Percentiles rank a stretch among this genome's conserved stretches.
These are phyloP conservation scores for Fusarium chuoi DNA, from an alignment of 2,329 filamentous ascomycete species.

Conservation along the genomic window DNA sequence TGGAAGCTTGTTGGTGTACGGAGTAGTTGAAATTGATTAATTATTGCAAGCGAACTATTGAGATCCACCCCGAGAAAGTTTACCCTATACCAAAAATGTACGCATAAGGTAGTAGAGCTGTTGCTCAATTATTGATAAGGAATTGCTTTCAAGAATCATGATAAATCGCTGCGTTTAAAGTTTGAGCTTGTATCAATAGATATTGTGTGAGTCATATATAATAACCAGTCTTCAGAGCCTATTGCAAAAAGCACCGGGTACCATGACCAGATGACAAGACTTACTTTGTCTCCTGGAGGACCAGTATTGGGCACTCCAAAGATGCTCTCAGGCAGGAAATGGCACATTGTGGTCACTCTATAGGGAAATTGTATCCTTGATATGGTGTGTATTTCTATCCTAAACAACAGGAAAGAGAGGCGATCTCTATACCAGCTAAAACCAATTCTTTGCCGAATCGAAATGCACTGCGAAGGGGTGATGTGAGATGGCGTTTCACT, in stretches of 20 bases:
- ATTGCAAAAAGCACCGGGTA: background rate
- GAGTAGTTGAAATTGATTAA: background rate
- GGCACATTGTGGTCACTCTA: background rate
- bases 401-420: conserved; percentile 34
- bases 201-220: background rate
- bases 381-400: conserved; percentile 41
- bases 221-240: background rate
- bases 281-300: background rate
- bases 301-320: background rate
- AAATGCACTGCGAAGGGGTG: conserved; percentile 20
- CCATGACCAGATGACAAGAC: background rate
- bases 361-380: background rate
- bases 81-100: conserved; percentile 6
- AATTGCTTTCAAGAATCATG: background rate
- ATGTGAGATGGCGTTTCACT: conserved; percentile 15
- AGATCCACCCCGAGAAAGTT: background rate
- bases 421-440: conserved; percentile 42
- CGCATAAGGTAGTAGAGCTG: background rate
- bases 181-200: background rate
- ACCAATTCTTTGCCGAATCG: conserved; percentile 34
- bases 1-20: background rate
- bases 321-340: no score
- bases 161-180: background rate
- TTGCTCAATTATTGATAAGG: background rate
- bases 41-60: conserved; percentile 9